Evolutionary conservation across 2,329 filamentous ascomycete genomes (phyloP).

Genomic region (Colletotrichum sansevieriae): DNA sequence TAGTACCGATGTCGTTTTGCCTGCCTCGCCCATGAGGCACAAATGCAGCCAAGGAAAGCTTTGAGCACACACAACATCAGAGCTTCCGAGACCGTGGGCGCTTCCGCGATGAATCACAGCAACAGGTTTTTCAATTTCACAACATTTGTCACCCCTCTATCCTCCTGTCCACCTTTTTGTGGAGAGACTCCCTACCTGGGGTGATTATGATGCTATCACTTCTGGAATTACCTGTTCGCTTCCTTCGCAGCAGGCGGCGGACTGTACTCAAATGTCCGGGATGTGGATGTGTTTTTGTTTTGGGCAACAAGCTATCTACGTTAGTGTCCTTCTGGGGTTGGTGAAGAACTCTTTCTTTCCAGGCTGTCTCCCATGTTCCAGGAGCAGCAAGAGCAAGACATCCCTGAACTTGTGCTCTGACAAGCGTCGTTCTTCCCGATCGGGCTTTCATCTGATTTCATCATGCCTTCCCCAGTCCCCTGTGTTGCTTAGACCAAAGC

Average conservation of each 20-base stretch:
- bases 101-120: slow-evolving; percentile 30
- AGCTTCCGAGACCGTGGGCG: slow-evolving; percentile 24
- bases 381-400: slow-evolving; percentile 14
- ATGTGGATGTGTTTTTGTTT: slow-evolving; percentile 29
- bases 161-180: slow-evolving; percentile 20
- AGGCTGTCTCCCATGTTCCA: slow-evolving; percentile 8
- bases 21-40: slow-evolving; percentile 23
- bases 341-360: slow-evolving; percentile 19
- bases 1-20: slow-evolving; percentile 4
- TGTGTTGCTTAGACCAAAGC: slow-evolving; percentile 9
- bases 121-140: slow-evolving; percentile 21
- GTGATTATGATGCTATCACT: slow-evolving; percentile 30
- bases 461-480: background rate
- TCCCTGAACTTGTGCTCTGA: slow-evolving; percentile 23
- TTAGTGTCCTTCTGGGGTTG: slow-evolving; percentile 9
- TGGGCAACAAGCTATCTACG: slow-evolving; percentile 13
- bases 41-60: slow-evolving; percentile 35
- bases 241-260: background rate
- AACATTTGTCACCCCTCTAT: slow-evolving; percentile 13
- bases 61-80: slow-evolving; percentile 25
- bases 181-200: slow-evolving; percentile 3
- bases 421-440: slow-evolving; percentile 24
- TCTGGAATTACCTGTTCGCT: background rate
- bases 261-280: background rate
- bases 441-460: slow-evolving; percentile 10